Evolutionary conservation across 23 red algal genomes (phyloP).

Genomic region (Chondrus crispus): DNA sequence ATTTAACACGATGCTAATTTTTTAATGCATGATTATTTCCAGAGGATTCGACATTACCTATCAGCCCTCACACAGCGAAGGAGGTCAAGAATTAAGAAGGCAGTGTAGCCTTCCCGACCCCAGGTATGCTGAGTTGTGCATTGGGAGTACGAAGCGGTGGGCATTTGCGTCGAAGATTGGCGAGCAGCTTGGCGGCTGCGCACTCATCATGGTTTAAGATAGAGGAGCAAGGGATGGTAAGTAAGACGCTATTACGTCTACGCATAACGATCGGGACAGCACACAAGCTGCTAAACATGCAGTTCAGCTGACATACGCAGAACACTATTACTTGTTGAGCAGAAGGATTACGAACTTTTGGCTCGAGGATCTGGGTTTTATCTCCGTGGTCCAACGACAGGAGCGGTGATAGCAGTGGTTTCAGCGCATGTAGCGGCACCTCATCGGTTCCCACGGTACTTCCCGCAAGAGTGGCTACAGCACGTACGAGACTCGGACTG

Average conservation of each 20-base stretch:
- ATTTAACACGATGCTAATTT: too few relatives aligned
- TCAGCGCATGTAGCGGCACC: conserved; percentile 94
- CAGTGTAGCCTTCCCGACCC: too few relatives aligned
- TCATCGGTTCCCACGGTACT: conserved; percentile 74
- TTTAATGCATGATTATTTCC: too few relatives aligned
- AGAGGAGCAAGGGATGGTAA: conserved; percentile 50
- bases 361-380: conserved; percentile 50
- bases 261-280: neutral
- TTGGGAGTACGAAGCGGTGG: too few relatives aligned
- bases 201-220: conserved; percentile 67
- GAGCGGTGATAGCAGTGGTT: conserved; percentile 43
- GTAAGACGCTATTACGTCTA: neutral
- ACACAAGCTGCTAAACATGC: neutral
- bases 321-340: neutral
- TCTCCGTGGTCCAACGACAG: conserved; percentile 24
- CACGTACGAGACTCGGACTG: conserved; percentile 65
- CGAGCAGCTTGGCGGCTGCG: conserved; percentile 35
- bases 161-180: too few relatives aligned
- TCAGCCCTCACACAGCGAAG: too few relatives aligned
- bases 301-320: neutral
- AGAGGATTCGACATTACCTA: too few relatives aligned
- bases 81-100: too few relatives aligned
- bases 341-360: conserved; percentile 50
- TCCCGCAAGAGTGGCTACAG: conserved; percentile 77
- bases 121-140: too few relatives aligned